A percentile compares a stretch with the other conserved stretches of the same genome.
Evolutionary conservation across 1,284 basidiomycete species (phyloP).

Genomic region (Melampsora americana): DNA sequence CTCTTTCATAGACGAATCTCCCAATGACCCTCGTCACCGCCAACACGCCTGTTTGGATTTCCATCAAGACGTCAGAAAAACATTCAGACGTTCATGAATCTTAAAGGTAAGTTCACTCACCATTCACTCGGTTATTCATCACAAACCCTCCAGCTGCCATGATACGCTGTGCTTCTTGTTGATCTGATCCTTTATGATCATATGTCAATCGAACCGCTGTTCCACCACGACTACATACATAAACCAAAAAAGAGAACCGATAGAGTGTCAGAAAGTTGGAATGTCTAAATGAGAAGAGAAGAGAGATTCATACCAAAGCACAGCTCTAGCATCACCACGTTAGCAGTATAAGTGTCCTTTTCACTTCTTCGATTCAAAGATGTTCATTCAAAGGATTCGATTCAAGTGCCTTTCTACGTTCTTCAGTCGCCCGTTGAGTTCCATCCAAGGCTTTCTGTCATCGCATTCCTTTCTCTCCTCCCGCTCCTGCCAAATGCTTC

Average conservation of each 20-base stretch:
- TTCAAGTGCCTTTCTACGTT: constrained; percentile 41
- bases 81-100: too few relatives aligned
- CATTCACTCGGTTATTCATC: constrained; percentile 96
- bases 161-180: constrained; percentile 94
- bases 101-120: too few relatives aligned
- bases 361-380: constrained; percentile 54
- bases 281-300: too few relatives aligned
- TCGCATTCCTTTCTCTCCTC: constrained; percentile 21
- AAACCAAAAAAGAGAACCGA: neutral
- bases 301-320: constrained; percentile 62
- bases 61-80: too few relatives aligned
- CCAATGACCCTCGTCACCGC: constrained; percentile 93
- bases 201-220: constrained; percentile 91
- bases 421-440: constrained; percentile 49
- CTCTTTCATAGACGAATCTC: constrained; percentile 98
- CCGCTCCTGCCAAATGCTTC: constrained; percentile 29
- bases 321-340: constrained; percentile 88
- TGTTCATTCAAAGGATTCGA: neutral
- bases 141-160: constrained; percentile 97
- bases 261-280: constrained; percentile 21
- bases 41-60: constrained; percentile 64
- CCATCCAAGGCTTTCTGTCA: constrained; percentile 40
- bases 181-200: constrained; percentile 97
- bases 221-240: constrained; percentile 64
- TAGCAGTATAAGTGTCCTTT: constrained; percentile 91